Percentiles rank a stretch among this genome's conserved stretches.
phyloP scores from a whole-genome alignment of 2,329 filamentous ascomycete genomes.

The Verticillium zaregamsianum region DNA sequence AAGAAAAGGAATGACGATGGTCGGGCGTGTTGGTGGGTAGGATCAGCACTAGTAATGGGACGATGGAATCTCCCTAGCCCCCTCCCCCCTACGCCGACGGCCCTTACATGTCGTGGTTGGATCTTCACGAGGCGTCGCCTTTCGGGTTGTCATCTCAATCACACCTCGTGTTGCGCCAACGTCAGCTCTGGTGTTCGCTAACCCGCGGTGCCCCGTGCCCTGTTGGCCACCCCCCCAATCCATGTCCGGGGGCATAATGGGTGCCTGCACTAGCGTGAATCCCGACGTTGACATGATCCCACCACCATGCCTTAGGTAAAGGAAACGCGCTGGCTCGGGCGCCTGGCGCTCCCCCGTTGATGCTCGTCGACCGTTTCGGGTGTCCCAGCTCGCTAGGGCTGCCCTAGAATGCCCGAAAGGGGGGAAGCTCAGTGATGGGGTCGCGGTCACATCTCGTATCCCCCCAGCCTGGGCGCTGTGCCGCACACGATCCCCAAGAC shows the following conservation, averaged over 20 bases:
- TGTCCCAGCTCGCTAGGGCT: neutral
- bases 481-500: neutral
- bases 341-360: too few species aligned
- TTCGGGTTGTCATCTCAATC: neutral
- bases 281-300: neutral
- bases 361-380: neutral
- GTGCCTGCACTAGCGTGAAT: neutral
- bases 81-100: neutral
- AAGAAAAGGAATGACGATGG: neutral
- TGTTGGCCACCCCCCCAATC: neutral
- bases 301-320: neutral
- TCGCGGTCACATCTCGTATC: neutral
- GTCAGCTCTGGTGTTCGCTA: neutral
- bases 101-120: neutral
- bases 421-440: neutral
- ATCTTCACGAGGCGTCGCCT: neutral
- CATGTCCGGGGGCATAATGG: neutral
- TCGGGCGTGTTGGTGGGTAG: neutral
- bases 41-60: neutral
- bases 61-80: neutral
- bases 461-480: neutral
- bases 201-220: neutral
- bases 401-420: neutral
- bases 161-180: neutral
- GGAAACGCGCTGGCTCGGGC: neutral